Conservation (phyloP, 495 filamentous ascomycete genomes). For the Cetradonia linearis region DNA sequence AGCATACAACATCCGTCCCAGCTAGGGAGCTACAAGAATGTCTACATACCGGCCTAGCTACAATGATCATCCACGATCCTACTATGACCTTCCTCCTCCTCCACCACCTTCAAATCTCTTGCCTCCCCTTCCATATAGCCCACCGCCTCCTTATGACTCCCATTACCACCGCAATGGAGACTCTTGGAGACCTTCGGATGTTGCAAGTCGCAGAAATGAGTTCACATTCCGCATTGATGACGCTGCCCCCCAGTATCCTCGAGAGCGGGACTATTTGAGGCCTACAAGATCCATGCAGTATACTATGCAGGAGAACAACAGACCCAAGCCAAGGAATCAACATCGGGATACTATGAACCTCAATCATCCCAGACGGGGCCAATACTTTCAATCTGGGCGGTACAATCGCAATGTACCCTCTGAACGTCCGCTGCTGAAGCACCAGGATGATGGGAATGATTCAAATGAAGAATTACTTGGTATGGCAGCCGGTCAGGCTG, state of each 20-base stretch:
- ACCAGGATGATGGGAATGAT: constrained; percentile 30
- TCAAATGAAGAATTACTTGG: constrained; percentile 30
- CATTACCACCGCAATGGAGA: constrained; percentile 12
- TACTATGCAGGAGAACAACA: constrained; percentile 1
- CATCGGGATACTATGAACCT: constrained; percentile 18
- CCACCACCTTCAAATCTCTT: constrained; percentile 16
- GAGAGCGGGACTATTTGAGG: constrained; percentile 10
- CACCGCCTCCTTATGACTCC: constrained; percentile 13
- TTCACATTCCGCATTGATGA: constrained; percentile 37
- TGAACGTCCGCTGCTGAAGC: constrained; percentile 38
- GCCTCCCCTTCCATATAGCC: constrained; percentile 16
- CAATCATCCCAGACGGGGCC: constrained; percentile 13
- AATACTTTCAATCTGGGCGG: constrained; percentile 16
- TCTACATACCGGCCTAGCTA: constrained; percentile 17
- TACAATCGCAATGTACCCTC: constrained; percentile 31
- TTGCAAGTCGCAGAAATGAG: constrained; percentile 18
- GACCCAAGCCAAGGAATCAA: not conserved
- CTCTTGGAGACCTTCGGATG: constrained; percentile 11
- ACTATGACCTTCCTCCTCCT: constrained; percentile 13
- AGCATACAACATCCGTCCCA: not conserved
- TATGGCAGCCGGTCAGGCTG: constrained; percentile 24
- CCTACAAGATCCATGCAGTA: constrained; percentile 3
- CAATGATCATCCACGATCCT: not conserved
- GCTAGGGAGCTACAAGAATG: constrained; percentile 1
- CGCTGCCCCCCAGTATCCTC: constrained; percentile 18